Conservation (phyloP, 176 grass and related monocot species). For the Cocos nucifera region DNA sequence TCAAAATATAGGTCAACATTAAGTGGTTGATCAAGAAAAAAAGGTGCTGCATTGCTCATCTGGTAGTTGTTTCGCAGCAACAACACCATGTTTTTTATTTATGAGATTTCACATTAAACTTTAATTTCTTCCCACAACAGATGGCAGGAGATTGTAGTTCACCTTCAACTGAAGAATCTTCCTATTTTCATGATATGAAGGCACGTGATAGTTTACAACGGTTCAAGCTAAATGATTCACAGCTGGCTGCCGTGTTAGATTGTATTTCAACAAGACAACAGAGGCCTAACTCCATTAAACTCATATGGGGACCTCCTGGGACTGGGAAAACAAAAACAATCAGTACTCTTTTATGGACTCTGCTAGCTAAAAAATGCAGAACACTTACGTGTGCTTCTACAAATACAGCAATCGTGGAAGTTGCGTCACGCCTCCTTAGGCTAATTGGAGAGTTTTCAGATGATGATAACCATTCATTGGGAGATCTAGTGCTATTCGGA, state of each 20-base stretch:
- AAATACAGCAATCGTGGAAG: slow-evolving; percentile 77
- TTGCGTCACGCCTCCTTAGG: slow-evolving; percentile 53
- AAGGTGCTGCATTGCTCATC: too few relatives aligned
- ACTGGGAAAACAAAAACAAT: slow-evolving; percentile 84
- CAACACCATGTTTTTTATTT: too few relatives aligned
- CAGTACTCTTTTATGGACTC: slow-evolving; percentile 43
- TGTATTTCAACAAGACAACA: slow-evolving; percentile 42
- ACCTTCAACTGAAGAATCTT: too few relatives aligned
- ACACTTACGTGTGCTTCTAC: slow-evolving; percentile 70
- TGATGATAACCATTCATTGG: slow-evolving; percentile 26
- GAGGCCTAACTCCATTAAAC: slow-evolving; percentile 36
- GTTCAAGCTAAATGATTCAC: slow-evolving; percentile 59
- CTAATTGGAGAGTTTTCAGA: slow-evolving; percentile 28
- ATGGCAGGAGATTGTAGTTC: too few relatives aligned
- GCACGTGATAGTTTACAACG: too few relatives aligned
- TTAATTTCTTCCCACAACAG: too few relatives aligned
- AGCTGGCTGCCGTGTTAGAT: slow-evolving; percentile 39
- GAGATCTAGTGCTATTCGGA: slow-evolving; percentile 72
- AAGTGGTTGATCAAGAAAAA: too few relatives aligned
- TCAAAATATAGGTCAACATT: too few relatives aligned
- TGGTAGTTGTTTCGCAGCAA: too few relatives aligned
- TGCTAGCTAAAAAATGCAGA: slow-evolving; percentile 47
- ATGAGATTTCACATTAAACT: too few relatives aligned
- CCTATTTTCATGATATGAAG: too few relatives aligned
- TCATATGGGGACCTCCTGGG: slow-evolving; percentile 80